Evolutionary conservation across 805 yeast genomes (phyloP).

Genomic region (Kodamaea jinghongensis): DNA sequence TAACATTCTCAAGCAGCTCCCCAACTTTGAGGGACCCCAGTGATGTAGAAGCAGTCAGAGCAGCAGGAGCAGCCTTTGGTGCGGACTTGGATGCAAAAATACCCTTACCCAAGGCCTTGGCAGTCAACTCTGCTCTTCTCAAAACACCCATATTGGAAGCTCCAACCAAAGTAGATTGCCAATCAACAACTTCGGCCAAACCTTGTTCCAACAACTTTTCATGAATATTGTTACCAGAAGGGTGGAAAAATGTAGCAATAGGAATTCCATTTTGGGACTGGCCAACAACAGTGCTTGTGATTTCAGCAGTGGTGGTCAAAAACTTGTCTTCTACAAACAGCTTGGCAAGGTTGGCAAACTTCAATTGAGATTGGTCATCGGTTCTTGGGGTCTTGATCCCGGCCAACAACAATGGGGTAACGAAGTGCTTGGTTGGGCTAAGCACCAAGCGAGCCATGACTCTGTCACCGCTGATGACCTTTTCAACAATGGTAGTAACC

Average conservation of each 20-base stretch:
- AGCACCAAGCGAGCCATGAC: conserved; percentile 57
- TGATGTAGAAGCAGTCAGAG: conserved; percentile 14
- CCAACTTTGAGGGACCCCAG: conserved; percentile 40
- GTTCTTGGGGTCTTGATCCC: conserved; percentile 76
- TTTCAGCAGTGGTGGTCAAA: conserved; percentile 53
- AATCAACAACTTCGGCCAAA: conserved; percentile 70
- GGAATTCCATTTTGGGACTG: conserved; percentile 60
- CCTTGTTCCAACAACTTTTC: conserved; percentile 68
- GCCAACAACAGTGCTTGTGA: conserved; percentile 57
- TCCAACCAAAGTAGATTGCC: conserved; percentile 75
- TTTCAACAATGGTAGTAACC: conserved; percentile 63
- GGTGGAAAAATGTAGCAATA: conserved; percentile 59
- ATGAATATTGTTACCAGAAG: conserved; percentile 71
- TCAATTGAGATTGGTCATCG: conserved; percentile 49
- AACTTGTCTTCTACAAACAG: conserved; percentile 61
- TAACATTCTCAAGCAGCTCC: conserved; percentile 46
- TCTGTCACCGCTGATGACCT: conserved; percentile 76
- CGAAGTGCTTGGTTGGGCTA: conserved; percentile 49
- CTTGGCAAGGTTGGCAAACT: conserved; percentile 66
- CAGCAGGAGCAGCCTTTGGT: conserved; percentile 15
- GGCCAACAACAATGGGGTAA: conserved; percentile 62
- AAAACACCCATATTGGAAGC: conserved; percentile 57
- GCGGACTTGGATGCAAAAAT: conserved; percentile 48
- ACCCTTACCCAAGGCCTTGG: conserved; percentile 56
- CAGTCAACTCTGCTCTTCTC: conserved; percentile 63